phyloP scores from a whole-genome alignment of 768 basidiomycete genomes.

The Paxillus rubicundulus region DNA sequence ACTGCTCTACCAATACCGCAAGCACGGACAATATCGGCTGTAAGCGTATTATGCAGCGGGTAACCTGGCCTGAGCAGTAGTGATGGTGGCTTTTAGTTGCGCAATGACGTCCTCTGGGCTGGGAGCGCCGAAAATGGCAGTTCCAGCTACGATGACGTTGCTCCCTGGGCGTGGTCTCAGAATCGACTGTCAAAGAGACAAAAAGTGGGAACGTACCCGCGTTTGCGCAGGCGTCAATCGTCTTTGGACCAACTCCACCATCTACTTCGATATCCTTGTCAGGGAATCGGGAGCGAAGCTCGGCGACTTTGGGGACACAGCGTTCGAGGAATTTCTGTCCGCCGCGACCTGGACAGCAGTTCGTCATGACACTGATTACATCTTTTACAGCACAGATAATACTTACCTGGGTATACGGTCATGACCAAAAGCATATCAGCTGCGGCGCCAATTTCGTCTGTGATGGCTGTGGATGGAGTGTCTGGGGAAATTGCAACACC shows the following conservation, averaged over 20 bases:
- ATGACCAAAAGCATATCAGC: constrained; percentile 97
- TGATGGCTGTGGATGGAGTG: constrained; percentile 85
- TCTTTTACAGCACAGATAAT: background rate
- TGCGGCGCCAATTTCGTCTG: constrained; percentile 74
- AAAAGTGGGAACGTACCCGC: constrained; percentile 55
- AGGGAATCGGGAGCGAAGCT: constrained; percentile 88
- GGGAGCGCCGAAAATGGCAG: constrained; percentile 86
- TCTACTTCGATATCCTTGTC: constrained; percentile 97
- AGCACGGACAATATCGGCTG: background rate
- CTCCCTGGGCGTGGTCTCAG: constrained; percentile 55
- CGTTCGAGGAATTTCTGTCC: constrained; percentile 95
- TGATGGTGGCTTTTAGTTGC: constrained; percentile 65
- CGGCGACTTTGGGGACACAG: constrained; percentile 89
- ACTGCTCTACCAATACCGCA: background rate
- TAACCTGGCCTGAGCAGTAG: constrained; percentile 58
- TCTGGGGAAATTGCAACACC: constrained; percentile 97
- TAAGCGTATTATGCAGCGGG: constrained; percentile 12
- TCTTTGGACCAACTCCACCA: constrained; percentile 93
- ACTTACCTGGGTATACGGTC: constrained; percentile 90
- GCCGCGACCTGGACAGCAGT: constrained; percentile 60
- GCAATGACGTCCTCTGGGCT: constrained; percentile 77
- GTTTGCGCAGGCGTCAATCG: constrained; percentile 81
- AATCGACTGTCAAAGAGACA: background rate
- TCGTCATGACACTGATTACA: background rate
- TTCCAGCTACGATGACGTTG: constrained; percentile 98